Conservation (phyloP, 345 rosid species). For the Melastoma malabathricum region DNA sequence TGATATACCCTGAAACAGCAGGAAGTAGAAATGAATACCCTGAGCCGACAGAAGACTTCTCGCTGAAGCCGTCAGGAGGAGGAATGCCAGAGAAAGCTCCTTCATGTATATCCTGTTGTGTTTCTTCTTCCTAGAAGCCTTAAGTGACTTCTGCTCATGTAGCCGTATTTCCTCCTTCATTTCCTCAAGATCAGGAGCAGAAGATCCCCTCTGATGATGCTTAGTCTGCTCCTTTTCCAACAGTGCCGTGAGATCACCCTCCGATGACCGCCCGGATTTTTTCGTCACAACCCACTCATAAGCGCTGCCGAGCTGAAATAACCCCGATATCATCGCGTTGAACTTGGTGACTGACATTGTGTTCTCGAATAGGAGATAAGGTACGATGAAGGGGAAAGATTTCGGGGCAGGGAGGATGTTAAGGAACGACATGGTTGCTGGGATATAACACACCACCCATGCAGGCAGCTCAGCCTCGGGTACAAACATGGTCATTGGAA, state of each 20-base stretch:
- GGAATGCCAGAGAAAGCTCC: constrained; percentile 77
- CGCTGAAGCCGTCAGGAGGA: constrained; percentile 71
- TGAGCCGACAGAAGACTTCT: constrained; percentile 87
- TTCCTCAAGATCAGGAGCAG: constrained; percentile 44
- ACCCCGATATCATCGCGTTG: constrained; percentile 88
- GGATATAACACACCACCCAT: constrained; percentile 94
- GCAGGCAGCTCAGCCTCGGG: constrained; percentile 88
- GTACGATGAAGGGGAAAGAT: constrained; percentile 89
- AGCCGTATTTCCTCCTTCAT: constrained; percentile 31
- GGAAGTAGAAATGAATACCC: constrained; percentile 95
- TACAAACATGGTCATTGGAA: constrained; percentile 92
- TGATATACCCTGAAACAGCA: constrained; percentile 87
- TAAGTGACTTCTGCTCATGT: constrained; percentile 25
- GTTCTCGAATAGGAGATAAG: constrained; percentile 91
- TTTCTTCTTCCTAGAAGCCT: constrained; percentile 41
- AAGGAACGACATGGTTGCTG: constrained; percentile 91
- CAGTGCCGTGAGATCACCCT: constrained; percentile 68
- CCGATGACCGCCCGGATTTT: constrained; percentile 89
- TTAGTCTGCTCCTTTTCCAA: constrained; percentile 30
- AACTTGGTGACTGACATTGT: constrained; percentile 97
- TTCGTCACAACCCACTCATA: constrained; percentile 95
- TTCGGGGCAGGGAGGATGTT: constrained; percentile 88
- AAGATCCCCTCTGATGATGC: constrained; percentile 35
- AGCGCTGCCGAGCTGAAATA: constrained; percentile 93
- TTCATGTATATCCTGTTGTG: constrained; percentile 77